Conservation (phyloP, 805 yeast genomes). For the Saccharomyces eubayanus region DNA sequence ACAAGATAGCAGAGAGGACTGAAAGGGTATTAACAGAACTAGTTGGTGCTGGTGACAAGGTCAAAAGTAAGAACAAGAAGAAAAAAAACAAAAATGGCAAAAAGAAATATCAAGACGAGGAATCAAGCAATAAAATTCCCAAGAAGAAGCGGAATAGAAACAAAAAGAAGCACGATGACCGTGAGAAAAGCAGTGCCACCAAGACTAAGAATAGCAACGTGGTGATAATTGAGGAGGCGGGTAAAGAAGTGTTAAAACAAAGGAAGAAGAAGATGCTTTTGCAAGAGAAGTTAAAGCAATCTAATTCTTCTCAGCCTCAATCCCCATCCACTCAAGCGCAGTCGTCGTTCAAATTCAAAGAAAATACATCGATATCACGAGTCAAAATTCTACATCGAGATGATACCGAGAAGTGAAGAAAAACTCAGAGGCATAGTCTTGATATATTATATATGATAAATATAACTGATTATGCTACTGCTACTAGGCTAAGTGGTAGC, state of each 20-base stretch:
- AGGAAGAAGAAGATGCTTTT: not conserved
- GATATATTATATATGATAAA: not conserved
- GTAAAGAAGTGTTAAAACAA: not conserved
- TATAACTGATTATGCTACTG: not conserved
- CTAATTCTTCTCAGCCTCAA: not conserved
- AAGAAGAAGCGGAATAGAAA: not conserved
- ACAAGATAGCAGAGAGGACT: constrained; percentile 14
- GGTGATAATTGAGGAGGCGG: not conserved
- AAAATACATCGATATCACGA: not conserved
- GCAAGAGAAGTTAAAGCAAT: not conserved
- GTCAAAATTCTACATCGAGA: not conserved
- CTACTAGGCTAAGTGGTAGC: not conserved
- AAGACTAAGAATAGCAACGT: not conserved
- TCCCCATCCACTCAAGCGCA: not conserved
- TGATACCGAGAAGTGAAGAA: not conserved
- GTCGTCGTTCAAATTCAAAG: not conserved
- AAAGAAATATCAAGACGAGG: constrained; percentile 1
- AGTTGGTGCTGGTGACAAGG: constrained; percentile 19
- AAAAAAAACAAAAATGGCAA: constrained; percentile 12
- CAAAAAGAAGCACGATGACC: not conserved
- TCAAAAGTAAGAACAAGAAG: constrained; percentile 14
- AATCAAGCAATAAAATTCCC: not conserved
- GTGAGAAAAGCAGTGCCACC: not conserved
- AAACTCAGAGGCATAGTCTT: not conserved
- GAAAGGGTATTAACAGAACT: constrained; percentile 21